Evolutionary conservation across 1,284 basidiomycete species (phyloP).

Genomic region (Moniliella sp.): DNA sequence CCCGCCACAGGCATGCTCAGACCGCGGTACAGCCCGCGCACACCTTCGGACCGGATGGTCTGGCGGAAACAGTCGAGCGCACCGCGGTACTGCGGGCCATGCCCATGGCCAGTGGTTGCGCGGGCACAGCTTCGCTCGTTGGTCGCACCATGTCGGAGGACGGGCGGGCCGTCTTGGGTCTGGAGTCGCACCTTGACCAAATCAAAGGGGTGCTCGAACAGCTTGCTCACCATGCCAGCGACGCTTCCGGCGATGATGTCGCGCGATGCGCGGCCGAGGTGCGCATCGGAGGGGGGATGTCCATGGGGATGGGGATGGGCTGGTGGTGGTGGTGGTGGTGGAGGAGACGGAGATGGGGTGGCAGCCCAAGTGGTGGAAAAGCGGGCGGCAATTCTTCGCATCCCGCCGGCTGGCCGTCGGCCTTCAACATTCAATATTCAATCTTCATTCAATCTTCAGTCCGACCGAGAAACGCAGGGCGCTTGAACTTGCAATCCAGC

Average conservation of each 20-base stretch:
- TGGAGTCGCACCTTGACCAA: conserved; percentile 30
- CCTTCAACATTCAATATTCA: no score
- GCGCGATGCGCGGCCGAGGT: conserved; percentile 19
- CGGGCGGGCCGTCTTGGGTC: conserved; percentile 11
- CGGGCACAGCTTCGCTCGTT: no score
- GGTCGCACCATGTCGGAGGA: no score
- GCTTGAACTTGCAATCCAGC: no score
- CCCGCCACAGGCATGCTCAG: conserved; percentile 65
- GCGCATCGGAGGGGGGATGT: not conserved
- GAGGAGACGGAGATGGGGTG: no score
- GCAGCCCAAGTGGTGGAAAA: no score
- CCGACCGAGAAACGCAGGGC: no score
- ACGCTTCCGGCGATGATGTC: conserved; percentile 27
- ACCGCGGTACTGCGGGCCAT: conserved; percentile 13
- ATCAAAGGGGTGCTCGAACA: conserved; percentile 31
- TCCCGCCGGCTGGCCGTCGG: no score
- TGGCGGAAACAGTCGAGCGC: conserved; percentile 25
- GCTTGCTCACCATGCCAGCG: conserved; percentile 28
- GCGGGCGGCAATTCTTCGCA: no score
- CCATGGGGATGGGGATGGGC: not conserved
- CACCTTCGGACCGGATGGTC: conserved; percentile 17
- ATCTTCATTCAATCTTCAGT: no score
- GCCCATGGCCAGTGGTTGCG: conserved; percentile 3
- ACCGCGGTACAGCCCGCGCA: conserved; percentile 38
- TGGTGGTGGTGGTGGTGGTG: not conserved